These are phyloP conservation scores for Allomyces macrogynus DNA, from an alignment of 192 early-diverging fungal species.

Conservation along the genomic window DNA sequence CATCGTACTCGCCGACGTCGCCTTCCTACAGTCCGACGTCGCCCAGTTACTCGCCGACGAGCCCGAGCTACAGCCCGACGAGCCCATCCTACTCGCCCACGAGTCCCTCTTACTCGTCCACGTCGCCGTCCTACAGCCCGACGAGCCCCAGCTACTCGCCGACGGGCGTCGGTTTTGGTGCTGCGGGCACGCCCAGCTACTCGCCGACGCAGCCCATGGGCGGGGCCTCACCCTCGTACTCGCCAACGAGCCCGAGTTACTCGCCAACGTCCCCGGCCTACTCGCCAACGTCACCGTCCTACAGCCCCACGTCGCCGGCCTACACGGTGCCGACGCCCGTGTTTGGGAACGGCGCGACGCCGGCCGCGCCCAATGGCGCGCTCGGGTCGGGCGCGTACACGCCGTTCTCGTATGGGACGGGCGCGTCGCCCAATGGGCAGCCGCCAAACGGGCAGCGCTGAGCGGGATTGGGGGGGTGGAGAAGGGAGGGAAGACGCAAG, in stretches of 20 bases:
- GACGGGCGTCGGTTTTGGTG: not conserved
- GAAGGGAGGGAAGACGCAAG: no score
- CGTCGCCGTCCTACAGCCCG: conserved; percentile 16
- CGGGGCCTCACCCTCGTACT: conserved; percentile 13
- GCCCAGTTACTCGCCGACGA: conserved; percentile 45
- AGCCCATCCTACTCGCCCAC: conserved; percentile 41
- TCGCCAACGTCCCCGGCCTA: conserved; percentile 14
- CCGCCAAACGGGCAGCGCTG: no score
- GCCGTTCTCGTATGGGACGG: no score
- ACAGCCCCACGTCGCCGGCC: conserved; percentile 3
- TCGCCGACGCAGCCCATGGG: no score
- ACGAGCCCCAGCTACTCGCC: conserved; percentile 13
- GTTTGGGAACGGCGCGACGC: no score
- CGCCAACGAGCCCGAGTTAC: conserved; percentile 15
- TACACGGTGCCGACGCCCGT: no score
- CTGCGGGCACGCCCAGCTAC: no score
- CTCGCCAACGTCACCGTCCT: conserved; percentile 7
- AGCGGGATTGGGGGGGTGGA: no score
- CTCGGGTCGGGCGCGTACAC: no score
- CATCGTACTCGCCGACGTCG: no score
- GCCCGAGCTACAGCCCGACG: conserved; percentile 38
- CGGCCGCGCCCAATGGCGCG: no score
- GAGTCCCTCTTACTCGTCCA: conserved; percentile 39
- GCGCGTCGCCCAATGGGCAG: no score
- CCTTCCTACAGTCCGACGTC: conserved; percentile 39